Evolutionary conservation across 2,329 filamentous ascomycete genomes (phyloP).

Genomic region (Fusarium foetens): DNA sequence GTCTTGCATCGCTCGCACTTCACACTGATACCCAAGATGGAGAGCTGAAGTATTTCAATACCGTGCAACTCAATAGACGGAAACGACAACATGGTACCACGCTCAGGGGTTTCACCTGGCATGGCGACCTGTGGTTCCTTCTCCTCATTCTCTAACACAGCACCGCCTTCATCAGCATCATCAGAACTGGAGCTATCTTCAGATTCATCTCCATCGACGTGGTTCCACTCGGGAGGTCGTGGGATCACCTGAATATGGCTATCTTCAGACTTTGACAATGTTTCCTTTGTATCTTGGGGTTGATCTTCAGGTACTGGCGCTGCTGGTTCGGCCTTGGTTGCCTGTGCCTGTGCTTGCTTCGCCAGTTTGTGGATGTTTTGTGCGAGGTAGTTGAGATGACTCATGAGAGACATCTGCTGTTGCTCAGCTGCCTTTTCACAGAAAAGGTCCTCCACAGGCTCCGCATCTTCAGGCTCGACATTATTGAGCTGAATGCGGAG

Average conservation of each 20-base stretch:
- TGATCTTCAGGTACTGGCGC: slow-evolving; percentile 20
- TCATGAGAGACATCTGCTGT: slow-evolving; percentile 72
- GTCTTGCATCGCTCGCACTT: slow-evolving; percentile 86
- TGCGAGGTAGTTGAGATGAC: slow-evolving; percentile 78
- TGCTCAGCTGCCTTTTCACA: slow-evolving; percentile 65
- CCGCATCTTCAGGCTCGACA: slow-evolving; percentile 67
- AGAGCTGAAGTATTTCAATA: slow-evolving; percentile 79
- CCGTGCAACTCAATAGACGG: slow-evolving; percentile 80
- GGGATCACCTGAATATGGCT: slow-evolving; percentile 77
- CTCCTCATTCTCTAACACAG: slow-evolving; percentile 48
- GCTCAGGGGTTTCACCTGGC: slow-evolving; percentile 58
- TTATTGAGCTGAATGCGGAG: slow-evolving; percentile 74
- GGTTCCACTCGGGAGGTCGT: slow-evolving; percentile 79
- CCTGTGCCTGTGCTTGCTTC: slow-evolving; percentile 64
- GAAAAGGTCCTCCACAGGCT: slow-evolving; percentile 73
- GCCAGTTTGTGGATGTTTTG: slow-evolving; percentile 76
- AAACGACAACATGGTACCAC: slow-evolving; percentile 81
- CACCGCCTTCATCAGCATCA: slow-evolving; percentile 57
- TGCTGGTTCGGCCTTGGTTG: slow-evolving; percentile 26
- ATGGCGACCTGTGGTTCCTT: slow-evolving; percentile 31
- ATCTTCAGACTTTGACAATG: slow-evolving; percentile 51
- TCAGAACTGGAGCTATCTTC: slow-evolving; percentile 60
- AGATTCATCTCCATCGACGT: slow-evolving; percentile 57
- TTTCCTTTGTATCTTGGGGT: neutral
- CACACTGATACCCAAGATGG: slow-evolving; percentile 72